Evolutionary conservation across 805 yeast species (phyloP), one percentile per base, ranked within the genome.

Genomic region (Diddensiella santjacobensis): DNA sequence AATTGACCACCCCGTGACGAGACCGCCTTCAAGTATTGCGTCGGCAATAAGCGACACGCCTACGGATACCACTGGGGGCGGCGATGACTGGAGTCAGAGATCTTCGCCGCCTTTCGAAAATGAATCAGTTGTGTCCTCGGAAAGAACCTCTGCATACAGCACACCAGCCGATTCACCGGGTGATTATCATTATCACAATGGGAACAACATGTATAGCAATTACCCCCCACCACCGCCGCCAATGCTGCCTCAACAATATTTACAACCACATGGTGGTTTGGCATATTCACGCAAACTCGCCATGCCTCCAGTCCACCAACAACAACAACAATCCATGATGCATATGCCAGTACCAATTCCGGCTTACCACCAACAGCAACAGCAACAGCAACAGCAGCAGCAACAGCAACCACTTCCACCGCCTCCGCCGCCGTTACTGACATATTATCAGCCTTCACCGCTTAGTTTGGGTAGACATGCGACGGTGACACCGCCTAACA

Each of bases 81-180:
- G 8, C 8, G 38, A 35, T 17, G 6, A 17, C 18, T 10, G 38
- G 18, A n/a, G 20, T 15, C 38, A n/a, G 18, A 8, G 38, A 10
- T 35, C 38, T 10, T 17, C 38, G 8, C 20, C 20, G 6, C 38
- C 38, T 10, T 35, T 35, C 8, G 38, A 35, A 13, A 35, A 35
- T 17, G 20, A 17, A 6, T 26, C 31, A 26, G 13, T 26, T 26
- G 11, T 13, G 11, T 35, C 38, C 15, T 35, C 38, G 6, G 38
- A 17, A 6, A 8, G 38, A 8, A 8, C 38, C 8, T 35, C 38
- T 13, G 38, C 38, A 8, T 35, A 35, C 15, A 35, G 38, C 20
- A 35, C 38, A 6, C 38, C 38, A 15, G 38, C 18, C 15, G 38
- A 35, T 13, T 35, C 38, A 8, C 38, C 38, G 13, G 38, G 38